phyloP scores from a whole-genome alignment of 2,329 filamentous ascomycete genomes.

The Hymenoscyphus scutula region DNA sequence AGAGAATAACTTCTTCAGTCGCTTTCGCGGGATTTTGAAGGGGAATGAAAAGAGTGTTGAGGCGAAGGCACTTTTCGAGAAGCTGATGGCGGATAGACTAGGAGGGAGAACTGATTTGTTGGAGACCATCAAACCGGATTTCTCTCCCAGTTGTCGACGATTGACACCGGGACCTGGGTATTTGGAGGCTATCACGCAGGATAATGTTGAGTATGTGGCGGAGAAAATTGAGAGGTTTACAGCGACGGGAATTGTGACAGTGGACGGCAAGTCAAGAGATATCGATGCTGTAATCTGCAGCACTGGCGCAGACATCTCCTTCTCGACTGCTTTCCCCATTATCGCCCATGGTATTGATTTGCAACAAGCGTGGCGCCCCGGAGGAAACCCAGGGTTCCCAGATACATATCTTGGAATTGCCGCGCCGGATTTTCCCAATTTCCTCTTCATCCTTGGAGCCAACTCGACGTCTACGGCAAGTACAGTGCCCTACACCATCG shows the following conservation, averaged over 20 bases:
- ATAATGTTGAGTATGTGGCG: constrained; percentile 59
- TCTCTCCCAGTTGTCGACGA: constrained; percentile 62
- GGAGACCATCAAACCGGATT: constrained; percentile 57
- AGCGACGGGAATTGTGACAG: constrained; percentile 55
- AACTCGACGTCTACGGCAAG: constrained; percentile 38
- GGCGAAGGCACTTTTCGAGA: constrained; percentile 44
- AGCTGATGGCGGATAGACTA: constrained; percentile 54
- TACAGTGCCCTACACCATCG: constrained; percentile 63
- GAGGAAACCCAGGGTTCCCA: constrained; percentile 37
- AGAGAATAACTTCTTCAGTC: constrained; percentile 37
- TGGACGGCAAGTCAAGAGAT: constrained; percentile 52
- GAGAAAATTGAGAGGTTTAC: constrained; percentile 57
- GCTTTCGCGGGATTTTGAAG: constrained; percentile 53
- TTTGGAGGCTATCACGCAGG: constrained; percentile 58
- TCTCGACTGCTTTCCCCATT: constrained; percentile 55
- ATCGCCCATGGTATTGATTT: constrained; percentile 56
- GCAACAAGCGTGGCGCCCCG: constrained; percentile 29
- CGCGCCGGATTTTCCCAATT: constrained; percentile 62
- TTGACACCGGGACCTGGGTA: constrained; percentile 66
- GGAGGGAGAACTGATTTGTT: constrained; percentile 54
- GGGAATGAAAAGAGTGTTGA: constrained; percentile 47
- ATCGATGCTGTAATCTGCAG: constrained; percentile 66
- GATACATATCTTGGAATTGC: constrained; percentile 65
- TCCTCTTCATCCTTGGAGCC: constrained; percentile 63
- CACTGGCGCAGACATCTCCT: constrained; percentile 61